Conservation (phyloP, 2,329 filamentous ascomycete species). For the Alternaria arbusti region DNA sequence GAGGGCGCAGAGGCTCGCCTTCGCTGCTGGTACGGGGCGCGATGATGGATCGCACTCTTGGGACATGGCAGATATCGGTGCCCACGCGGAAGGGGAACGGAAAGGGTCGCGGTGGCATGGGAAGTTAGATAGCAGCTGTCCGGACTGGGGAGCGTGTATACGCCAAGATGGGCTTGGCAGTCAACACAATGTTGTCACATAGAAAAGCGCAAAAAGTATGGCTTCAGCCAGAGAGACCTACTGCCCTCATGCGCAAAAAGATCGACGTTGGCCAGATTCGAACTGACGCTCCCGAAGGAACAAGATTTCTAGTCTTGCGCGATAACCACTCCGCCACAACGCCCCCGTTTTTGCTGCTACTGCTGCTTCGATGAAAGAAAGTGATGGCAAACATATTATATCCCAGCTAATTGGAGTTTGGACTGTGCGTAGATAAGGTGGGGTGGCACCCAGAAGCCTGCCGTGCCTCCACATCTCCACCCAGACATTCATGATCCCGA, state of each 20-base stretch:
- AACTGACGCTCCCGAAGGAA: slow-evolving; percentile 52
- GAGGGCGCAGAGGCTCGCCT: slow-evolving; percentile 3
- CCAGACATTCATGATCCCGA: not conserved
- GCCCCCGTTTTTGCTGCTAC: slow-evolving; percentile 21
- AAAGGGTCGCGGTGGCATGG: slow-evolving; percentile 60
- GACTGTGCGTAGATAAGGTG: not conserved
- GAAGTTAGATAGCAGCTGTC: not conserved
- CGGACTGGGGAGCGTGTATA: not conserved
- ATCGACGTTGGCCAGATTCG: slow-evolving; percentile 49
- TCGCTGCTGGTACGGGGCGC: slow-evolving; percentile 21
- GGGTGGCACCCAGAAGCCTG: not conserved
- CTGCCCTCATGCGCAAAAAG: slow-evolving; percentile 23
- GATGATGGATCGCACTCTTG: slow-evolving; percentile 68
- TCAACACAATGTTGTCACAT: not conserved
- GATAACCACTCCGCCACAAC: slow-evolving; percentile 52
- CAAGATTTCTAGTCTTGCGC: slow-evolving; percentile 53
- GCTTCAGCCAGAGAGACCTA: not conserved
- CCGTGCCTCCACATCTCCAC: not conserved
- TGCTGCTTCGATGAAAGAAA: slow-evolving; percentile 6
- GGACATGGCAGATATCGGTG: slow-evolving; percentile 77
- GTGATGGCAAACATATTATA: too few relatives aligned
- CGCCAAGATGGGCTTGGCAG: not conserved
- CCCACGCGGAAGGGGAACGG: slow-evolving; percentile 73
- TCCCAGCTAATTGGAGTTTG: fast-evolving
- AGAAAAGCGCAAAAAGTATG: not conserved